Evolutionary conservation across 352 stramenopile genomes (phyloP), one percentile per base, ranked within the genome.

Genomic region (Globisporangium nagaii): DNA sequence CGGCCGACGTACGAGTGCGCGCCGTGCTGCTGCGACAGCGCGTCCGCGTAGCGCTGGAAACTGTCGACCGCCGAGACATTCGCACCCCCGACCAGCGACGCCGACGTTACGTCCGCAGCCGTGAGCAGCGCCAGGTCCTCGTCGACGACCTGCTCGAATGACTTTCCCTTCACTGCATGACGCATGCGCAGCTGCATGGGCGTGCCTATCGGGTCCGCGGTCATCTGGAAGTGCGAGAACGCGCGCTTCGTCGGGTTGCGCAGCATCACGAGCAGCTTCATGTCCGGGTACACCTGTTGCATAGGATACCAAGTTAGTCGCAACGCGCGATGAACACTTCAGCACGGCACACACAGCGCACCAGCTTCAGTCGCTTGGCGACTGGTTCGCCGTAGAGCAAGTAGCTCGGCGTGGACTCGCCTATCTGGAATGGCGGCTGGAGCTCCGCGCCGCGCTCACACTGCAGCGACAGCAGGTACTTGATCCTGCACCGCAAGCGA

Each of bases 181-280:
- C 92, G 68, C 53, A 79, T 82, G 32, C 78, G 71, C n/a, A 95
- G 64, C 71, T 98, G 91, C n/a, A 66, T 68, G 1, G 74, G 58
- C 30, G 84, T 96, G 27, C 89, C 88, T 13, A 70, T 73, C 3
- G 58, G 56, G 30, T 95, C 91, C 5, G 86, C 90, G 0, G 95
- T 95, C 94, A 98, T 98, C 48, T 95, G 81, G 67, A 88, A 97
- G 57, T 98, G 94, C 22, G 85, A 97, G 59, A 86, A 86, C 13
- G 88, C 90, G 42, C 94, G 78, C 58, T 88, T 79, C n/a, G 97
- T 85, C 0, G 94, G 94, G 69, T 98, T 77, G n/a, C 94, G 79
- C 34, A 97, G 68, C 73, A 98, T 97, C 34, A 97, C 88, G 57
- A 98, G 85, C 19, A 98, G 71, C 50, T 81, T 79, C 50, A 78